Base-by-base conservation (phyloP, 1,284 basidiomycete genomes). In the Ceratobasidium sp. region DNA sequence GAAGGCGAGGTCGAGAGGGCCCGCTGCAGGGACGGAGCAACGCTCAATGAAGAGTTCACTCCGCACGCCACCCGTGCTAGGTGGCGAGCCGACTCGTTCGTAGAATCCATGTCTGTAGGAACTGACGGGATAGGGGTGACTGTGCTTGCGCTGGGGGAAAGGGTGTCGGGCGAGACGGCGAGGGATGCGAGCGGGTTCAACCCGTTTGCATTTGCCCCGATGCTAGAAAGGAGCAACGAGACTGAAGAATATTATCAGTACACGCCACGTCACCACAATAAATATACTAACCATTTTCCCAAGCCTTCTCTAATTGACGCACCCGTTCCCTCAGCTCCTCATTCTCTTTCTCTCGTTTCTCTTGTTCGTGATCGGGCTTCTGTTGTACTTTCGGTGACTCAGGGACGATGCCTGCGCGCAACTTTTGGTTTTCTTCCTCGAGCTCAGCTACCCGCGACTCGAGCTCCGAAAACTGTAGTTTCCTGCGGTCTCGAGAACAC, bases 61-160 rank as follows among this genome's bases (percentile, higher is more conserved):
- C 86, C 87, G 88, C 85, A 89, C 92, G 87, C 92, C 92, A 94
- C 90, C 92, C 92, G 92, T 94, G 92, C 92, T 90, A 91, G 90
- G 89, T 94, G 92, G 92, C 92, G 88, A 94, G 92, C 91, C 88
- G 90, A 84, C 81, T 89, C 86, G 81, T 71, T 71, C 66, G 65
- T 56, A 29, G 66, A 59, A 71, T 82, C 75, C 82, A 79, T 82
- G 81, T 73, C 81, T 82, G 80, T 81, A 59, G 65, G 48, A 73
- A 74, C 76, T 63, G 75, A 74, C 72, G 76, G 31, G 72, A 72
- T 56, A 16, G 82, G 79, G 62, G 80, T 79, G 59, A 81, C 78
- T 49, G 83, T 78, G 61, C 82, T 78, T 54, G 79, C 77, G 74
- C 53, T 66, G 82, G 76, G 51, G 78, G 69, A 39, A 81, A 77